Evolutionary conservation across 345 rosid genomes (phyloP), one percentile per base, ranked within the genome.

Genomic region (Lepidium sativum): DNA sequence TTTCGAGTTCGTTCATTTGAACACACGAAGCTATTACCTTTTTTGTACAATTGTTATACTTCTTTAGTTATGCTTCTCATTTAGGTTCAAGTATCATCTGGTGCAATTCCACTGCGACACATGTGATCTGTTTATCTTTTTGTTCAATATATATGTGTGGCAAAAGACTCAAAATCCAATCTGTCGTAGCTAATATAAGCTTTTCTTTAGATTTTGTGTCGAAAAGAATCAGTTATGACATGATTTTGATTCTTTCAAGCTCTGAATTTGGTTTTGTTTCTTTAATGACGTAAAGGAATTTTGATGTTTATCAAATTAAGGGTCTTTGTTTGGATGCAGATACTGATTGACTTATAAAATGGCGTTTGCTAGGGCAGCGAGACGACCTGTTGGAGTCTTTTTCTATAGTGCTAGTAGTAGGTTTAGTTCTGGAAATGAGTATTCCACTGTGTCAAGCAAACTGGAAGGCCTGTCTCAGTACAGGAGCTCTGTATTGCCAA

Each of bases 291-390:
- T 65, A 18, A 54, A 18, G 16, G n/a, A 13, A 32, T n/a, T 39
- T 41, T 9, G 43, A 23, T 54, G 47, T 45, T 61, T 15, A 60
- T 25, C 39, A 50, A 60, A 8, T 42, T 60, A 39, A 33, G 47
- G 38, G 6, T 15, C 51, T 60, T 32, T 15, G 15, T 39, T 67
- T 67, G 32, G 52, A n/a, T 63, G 78, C 69, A 76, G 78, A 60
- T 72, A 52, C 44, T 68, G 27, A 58, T 39, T 54, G 21, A 50
- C 35, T 55, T 69, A 55, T 72, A 21, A 2, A 67, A 87, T 88
- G 95, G 89, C 79, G 75, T 63, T 79, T 37, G 67, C 72, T 40
- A 74, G 82, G 60, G 80, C 57, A 44, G 83, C 72, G 54, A 88
- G 74, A 63, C 75, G 81, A 48, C 81, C 87, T 0, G 35, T 83